A percentile compares a stretch with the other conserved stretches of the same genome.
phyloP scores from a whole-genome alignment of 140 eudicot genomes.

The Senecio squalidus region DNA sequence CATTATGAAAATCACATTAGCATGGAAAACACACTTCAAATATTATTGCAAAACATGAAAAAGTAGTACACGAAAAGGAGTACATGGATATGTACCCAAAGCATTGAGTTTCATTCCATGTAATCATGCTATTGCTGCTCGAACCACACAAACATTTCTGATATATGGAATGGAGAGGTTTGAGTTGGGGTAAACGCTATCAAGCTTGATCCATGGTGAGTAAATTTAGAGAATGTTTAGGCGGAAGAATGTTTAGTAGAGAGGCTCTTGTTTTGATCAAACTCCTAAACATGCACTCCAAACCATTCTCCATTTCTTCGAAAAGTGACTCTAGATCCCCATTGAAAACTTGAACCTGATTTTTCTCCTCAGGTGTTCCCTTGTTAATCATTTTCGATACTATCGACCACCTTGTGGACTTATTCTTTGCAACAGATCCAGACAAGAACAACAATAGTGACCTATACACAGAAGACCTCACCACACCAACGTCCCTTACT shows the following conservation, averaged over 20 bases:
- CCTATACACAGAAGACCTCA: slow-evolving; percentile 36
- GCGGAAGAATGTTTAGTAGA: slow-evolving; percentile 40
- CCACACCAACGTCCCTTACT: slow-evolving; percentile 38
- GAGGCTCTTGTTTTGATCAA: slow-evolving; percentile 41
- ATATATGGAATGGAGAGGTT: slow-evolving; percentile 15
- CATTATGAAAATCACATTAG: slow-evolving; percentile 15
- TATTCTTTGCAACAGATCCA: slow-evolving; percentile 33
- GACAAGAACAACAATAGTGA: slow-evolving; percentile 44
- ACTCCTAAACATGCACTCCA: slow-evolving; percentile 41
- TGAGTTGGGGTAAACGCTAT: not conserved
- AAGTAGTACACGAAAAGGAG: slow-evolving; percentile 33
- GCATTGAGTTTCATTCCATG: slow-evolving; percentile 23
- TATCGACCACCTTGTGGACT: slow-evolving; percentile 32
- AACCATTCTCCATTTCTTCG: slow-evolving; percentile 43
- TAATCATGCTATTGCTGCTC: slow-evolving; percentile 16
- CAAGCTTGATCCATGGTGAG: slow-evolving; percentile 35
- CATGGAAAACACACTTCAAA: slow-evolving; percentile 23
- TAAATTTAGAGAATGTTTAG: slow-evolving; percentile 32
- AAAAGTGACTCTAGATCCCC: slow-evolving; percentile 37
- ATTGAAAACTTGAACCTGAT: slow-evolving; percentile 23
- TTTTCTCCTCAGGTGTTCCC: slow-evolving; percentile 28
- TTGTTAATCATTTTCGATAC: slow-evolving; percentile 36
- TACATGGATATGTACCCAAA: slow-evolving; percentile 20
- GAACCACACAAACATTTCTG: slow-evolving; percentile 20
- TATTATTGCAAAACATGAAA: slow-evolving; percentile 30